These are phyloP conservation scores for Drechmeria coniospora DNA, from an alignment of 2,329 filamentous ascomycete species.

Conservation along the genomic window DNA sequence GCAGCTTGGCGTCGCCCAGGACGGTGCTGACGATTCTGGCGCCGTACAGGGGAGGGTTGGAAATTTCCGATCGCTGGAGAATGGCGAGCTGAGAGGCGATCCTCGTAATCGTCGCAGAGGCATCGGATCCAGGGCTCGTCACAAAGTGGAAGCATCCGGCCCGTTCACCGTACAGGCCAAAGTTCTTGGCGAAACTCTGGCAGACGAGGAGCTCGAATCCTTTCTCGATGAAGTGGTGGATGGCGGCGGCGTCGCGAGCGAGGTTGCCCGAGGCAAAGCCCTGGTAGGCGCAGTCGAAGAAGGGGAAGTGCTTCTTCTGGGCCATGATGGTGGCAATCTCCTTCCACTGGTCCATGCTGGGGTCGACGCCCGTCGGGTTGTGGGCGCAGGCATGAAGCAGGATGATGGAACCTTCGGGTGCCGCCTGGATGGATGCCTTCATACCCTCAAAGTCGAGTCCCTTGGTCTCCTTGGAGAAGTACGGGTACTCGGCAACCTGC, in stretches of 20 bases:
- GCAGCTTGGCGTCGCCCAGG: conserved; percentile 69
- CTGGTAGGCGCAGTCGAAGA: conserved; percentile 97
- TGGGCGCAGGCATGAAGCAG: conserved; percentile 92
- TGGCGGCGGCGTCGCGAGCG: conserved; percentile 71
- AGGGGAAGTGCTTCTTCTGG: conserved; percentile 77
- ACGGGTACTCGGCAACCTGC: conserved; percentile 70
- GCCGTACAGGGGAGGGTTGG: conserved; percentile 88
- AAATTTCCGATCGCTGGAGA: conserved; percentile 93
- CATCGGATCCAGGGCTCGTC: conserved; percentile 54
- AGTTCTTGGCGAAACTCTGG: conserved; percentile 96
- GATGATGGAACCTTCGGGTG: conserved; percentile 69
- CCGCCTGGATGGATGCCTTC: conserved; percentile 52
- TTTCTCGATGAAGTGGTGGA: conserved; percentile 85
- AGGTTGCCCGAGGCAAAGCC: conserved; percentile 92
- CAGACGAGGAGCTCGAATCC: conserved; percentile 80
- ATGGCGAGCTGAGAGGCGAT: conserved; percentile 83
- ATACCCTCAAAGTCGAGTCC: conserved; percentile 88
- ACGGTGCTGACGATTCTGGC: conserved; percentile 75
- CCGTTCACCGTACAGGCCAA: conserved; percentile 91
- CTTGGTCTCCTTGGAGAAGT: conserved; percentile 80
- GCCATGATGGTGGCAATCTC: conserved; percentile 67
- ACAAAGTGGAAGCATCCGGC: conserved; percentile 94
- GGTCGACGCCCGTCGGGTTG: conserved; percentile 95
- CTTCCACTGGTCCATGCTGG: conserved; percentile 86
- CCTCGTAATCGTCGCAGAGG: conserved; percentile 41